phyloP scores from a whole-genome alignment of 768 basidiomycete species.

The Rhizopogon vulgaris region DNA sequence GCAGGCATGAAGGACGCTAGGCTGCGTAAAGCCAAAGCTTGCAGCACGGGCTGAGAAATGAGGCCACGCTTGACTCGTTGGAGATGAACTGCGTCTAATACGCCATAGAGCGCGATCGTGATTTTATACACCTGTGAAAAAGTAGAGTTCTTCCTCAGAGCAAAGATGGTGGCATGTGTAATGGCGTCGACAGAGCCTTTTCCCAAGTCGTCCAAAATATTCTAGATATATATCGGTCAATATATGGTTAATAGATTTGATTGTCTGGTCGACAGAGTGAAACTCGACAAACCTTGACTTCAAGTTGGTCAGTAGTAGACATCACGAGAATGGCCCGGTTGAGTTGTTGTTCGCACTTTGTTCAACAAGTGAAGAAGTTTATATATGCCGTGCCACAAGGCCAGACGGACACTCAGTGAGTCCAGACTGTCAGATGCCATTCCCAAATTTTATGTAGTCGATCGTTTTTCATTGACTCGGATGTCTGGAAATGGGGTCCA shows the following conservation, averaged over 20 bases:
- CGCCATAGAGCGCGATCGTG: constrained; percentile 13
- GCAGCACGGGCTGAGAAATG: constrained; percentile 4
- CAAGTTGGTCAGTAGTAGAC: constrained; percentile 4
- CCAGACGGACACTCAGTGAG: too few relatives aligned
- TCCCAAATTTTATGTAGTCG: too few relatives aligned
- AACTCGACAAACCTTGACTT: constrained; percentile 11
- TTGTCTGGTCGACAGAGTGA: background rate
- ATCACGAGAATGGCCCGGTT: constrained; percentile 5
- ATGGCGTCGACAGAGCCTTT: constrained; percentile 17
- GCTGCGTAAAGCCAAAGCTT: constrained; percentile 14
- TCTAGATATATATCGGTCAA: background rate
- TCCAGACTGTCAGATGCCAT: background rate
- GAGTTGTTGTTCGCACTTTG: background rate
- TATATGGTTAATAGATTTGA: too few relatives aligned
- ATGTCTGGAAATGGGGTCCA: too few relatives aligned
- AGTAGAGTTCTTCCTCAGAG: constrained; percentile 14
- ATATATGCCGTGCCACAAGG: background rate
- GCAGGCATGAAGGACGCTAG: constrained; percentile 11
- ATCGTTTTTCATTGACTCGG: too few relatives aligned
- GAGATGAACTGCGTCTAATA: constrained; percentile 15
- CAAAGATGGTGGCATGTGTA: constrained; percentile 12
- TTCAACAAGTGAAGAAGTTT: background rate
- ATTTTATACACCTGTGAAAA: constrained; percentile 13
- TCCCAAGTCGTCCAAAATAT: constrained; percentile 13
- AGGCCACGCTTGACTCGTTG: constrained; percentile 7